Conservation (phyloP, 2,329 filamentous ascomycete genomes). For the Diaporthe ampelina region DNA sequence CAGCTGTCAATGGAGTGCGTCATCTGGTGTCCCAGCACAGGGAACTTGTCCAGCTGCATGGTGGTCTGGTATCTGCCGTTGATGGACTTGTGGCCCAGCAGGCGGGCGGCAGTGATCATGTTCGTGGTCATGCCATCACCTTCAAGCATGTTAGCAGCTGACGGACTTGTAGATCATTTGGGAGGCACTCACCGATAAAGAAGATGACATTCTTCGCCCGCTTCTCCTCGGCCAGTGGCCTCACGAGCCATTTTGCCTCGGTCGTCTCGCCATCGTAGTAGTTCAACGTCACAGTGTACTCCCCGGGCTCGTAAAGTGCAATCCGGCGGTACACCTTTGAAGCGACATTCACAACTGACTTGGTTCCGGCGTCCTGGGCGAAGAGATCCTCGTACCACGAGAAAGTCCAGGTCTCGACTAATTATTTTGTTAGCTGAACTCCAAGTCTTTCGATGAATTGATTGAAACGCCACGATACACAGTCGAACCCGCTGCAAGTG, state of each 20-base stretch:
- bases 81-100: conserved; percentile 85
- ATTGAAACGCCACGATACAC: background rate
- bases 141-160: conserved; percentile 33
- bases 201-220: conserved; percentile 89
- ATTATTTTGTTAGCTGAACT: background rate
- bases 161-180: background rate
- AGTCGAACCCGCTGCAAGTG: background rate
- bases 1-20: conserved; percentile 30
- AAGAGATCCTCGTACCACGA: conserved; percentile 90
- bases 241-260: conserved; percentile 82
- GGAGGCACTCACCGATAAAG: conserved; percentile 77
- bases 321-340: conserved; percentile 84
- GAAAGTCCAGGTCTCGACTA: conserved; percentile 84
- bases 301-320: conserved; percentile 82
- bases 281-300: conserved; percentile 80
- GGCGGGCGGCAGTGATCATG: conserved; percentile 84
- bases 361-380: conserved; percentile 77
- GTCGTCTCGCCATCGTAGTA: conserved; percentile 83
- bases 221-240: conserved; percentile 76
- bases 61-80: conserved; percentile 86
- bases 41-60: conserved; percentile 86
- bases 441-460: background rate
- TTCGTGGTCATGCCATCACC: conserved; percentile 78
- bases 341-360: conserved; percentile 83
- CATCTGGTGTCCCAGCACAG: conserved; percentile 90